Conservation (phyloP, 305 asterid species). For the Fraxinus velutina region DNA sequence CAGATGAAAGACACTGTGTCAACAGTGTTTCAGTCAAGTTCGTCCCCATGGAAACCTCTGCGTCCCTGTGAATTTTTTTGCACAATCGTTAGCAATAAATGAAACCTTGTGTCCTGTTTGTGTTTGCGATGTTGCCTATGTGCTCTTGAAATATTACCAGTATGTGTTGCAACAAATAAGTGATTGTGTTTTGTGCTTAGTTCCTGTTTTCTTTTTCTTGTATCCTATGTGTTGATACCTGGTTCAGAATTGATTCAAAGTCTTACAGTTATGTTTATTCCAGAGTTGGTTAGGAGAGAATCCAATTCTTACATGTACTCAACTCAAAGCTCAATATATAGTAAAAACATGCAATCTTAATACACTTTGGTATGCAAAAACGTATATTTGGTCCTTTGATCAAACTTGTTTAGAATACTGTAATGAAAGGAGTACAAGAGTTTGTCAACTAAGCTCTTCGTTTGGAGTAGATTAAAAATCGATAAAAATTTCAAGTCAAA, state of each 20-base stretch:
- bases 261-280: background rate
- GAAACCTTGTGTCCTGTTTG: background rate
- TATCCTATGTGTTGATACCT: background rate
- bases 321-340: background rate
- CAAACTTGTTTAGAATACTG: background rate
- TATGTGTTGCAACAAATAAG: background rate
- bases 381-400: background rate
- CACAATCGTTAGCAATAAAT: background rate
- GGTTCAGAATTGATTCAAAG: background rate
- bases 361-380: background rate
- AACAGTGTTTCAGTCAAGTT: constrained; percentile 74
- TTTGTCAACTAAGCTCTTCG: background rate
- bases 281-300: background rate
- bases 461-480: background rate
- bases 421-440: background rate
- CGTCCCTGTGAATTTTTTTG: constrained; percentile 10
- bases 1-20: constrained; percentile 75
- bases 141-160: background rate
- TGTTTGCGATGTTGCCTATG: background rate
- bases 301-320: background rate
- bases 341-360: background rate
- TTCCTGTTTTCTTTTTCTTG: background rate
- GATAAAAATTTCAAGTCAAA: background rate
- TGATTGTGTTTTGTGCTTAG: background rate
- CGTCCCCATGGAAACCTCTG: constrained; percentile 16